phyloP scores from a whole-genome alignment of 768 basidiomycete genomes.

The Auricularia sp. region DNA sequence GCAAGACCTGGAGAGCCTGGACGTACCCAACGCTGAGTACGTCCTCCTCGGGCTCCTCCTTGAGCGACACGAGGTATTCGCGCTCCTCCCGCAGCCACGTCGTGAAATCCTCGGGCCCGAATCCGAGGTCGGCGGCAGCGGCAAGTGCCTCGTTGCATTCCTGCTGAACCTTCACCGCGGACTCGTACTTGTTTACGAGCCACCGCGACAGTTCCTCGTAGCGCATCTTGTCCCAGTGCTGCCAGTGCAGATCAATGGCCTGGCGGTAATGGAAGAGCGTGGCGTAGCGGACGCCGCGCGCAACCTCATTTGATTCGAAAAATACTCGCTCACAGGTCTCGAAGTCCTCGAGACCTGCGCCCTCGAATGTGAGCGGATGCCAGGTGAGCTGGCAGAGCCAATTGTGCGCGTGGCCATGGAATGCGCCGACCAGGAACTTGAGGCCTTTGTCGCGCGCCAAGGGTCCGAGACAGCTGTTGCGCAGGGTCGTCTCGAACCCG shows the following conservation, averaged over 20 bases:
- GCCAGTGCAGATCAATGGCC: constrained; percentile 15
- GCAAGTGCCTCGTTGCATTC: neutral
- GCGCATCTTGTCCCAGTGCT: constrained; percentile 16
- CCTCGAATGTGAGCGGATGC: constrained; percentile 19
- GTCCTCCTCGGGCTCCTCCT: constrained; percentile 9
- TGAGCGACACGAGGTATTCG: constrained; percentile 4
- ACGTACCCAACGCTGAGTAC: constrained; percentile 9
- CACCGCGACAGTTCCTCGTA: constrained; percentile 10
- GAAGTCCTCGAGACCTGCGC: constrained; percentile 19
- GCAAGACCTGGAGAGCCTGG: constrained; percentile 5
- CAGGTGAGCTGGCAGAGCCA: constrained; percentile 18
- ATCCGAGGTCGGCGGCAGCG: neutral
- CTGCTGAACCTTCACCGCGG: neutral
- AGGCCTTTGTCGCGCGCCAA: neutral
- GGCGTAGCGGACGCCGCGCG: constrained; percentile 11
- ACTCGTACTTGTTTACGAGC: constrained; percentile 9
- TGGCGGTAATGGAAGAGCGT: constrained; percentile 21
- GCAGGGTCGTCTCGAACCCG: neutral
- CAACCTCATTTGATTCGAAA: constrained; percentile 17
- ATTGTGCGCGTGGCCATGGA: constrained; percentile 24
- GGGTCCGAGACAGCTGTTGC: neutral
- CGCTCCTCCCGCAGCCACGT: constrained; percentile 10
- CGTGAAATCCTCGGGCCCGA: constrained; percentile 7
- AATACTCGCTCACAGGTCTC: constrained; percentile 22
- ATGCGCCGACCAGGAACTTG: constrained; percentile 16